Percentiles rank a stretch among this genome's conserved stretches.
These are phyloP conservation scores for Fusarium longipes DNA, from an alignment of 2,329 filamentous ascomycete genomes.

Conservation along the genomic window DNA sequence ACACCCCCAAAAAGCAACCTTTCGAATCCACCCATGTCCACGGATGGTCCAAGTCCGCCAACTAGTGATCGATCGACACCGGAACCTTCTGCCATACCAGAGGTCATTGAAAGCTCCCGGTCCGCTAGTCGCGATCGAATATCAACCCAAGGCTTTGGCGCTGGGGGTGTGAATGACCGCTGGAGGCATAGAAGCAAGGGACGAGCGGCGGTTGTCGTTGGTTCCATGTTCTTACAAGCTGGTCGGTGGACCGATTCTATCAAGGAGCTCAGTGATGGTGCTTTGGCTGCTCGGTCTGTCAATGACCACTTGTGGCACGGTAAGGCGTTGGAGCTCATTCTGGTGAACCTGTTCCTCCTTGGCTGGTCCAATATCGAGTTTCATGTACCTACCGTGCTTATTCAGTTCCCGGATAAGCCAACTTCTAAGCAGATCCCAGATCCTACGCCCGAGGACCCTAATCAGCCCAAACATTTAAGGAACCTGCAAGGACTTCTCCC, in stretches of 20 bases:
- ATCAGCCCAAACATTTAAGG: slow-evolving; percentile 65
- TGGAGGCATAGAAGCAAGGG: slow-evolving; percentile 84
- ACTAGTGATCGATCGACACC: slow-evolving; percentile 55
- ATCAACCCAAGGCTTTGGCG: slow-evolving; percentile 77
- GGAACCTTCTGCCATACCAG: slow-evolving; percentile 55
- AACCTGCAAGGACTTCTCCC: slow-evolving; percentile 71
- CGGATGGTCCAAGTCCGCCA: slow-evolving; percentile 57
- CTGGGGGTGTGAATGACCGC: slow-evolving; percentile 77
- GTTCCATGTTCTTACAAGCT: slow-evolving; percentile 86
- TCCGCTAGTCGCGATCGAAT: slow-evolving; percentile 66
- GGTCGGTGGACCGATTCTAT: slow-evolving; percentile 92
- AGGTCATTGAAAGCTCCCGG: slow-evolving; percentile 58
- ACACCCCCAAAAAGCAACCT: slow-evolving; percentile 62
- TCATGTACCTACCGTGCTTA: slow-evolving; percentile 71
- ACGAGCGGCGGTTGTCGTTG: slow-evolving; percentile 81
- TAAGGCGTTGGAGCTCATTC: slow-evolving; percentile 89
- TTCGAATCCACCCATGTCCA: slow-evolving; percentile 61
- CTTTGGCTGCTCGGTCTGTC: slow-evolving; percentile 77
- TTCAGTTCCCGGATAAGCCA: slow-evolving; percentile 60
- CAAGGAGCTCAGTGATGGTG: slow-evolving; percentile 84
- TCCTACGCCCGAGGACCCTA: slow-evolving; percentile 51
- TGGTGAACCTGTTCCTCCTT: slow-evolving; percentile 84
- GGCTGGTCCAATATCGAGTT: slow-evolving; percentile 89
- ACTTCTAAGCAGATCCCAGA: slow-evolving; percentile 50
- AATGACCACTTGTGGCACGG: slow-evolving; percentile 98